Evolutionary conservation across 1,284 basidiomycete genomes (phyloP).

Genomic region (Naganishia albida): DNA sequence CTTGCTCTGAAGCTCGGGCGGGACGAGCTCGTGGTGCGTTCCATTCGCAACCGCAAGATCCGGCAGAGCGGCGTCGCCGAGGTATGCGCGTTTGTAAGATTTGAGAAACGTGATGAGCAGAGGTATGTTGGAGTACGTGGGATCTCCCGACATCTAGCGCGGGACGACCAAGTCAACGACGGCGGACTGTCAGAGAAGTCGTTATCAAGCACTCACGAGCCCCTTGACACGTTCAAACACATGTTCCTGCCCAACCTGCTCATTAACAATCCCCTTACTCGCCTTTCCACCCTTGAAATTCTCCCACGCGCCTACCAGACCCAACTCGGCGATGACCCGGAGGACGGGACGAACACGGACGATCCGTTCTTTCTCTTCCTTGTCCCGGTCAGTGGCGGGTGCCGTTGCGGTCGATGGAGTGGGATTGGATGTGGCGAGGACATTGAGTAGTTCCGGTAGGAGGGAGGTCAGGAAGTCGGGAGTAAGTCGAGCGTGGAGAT

Average conservation of each 20-base stretch:
- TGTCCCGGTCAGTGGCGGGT: conserved; percentile 68
- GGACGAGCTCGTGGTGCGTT: conserved; percentile 63
- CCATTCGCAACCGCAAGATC: conserved; percentile 25
- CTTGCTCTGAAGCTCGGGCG: conserved; percentile 77
- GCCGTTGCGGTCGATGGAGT: conserved; percentile 46
- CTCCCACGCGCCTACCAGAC: conserved; percentile 68
- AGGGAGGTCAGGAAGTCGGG: conserved; percentile 77
- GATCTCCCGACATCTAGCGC: conserved; percentile 83
- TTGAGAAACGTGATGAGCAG: conserved; percentile 82
- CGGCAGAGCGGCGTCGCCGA: conserved; percentile 64
- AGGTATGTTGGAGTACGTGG: conserved; percentile 78
- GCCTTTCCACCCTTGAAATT: conserved; percentile 61
- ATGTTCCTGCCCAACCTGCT: conserved; percentile 81
- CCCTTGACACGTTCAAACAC: conserved; percentile 65
- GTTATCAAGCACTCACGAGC: conserved; percentile 61
- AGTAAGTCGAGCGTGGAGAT: conserved; percentile 80
- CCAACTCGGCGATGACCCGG: conserved; percentile 84
- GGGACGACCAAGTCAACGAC: background rate
- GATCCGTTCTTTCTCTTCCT: conserved; percentile 81
- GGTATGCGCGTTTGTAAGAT: conserved; percentile 74
- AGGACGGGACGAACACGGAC: conserved; percentile 79
- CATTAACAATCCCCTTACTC: conserved; percentile 60
- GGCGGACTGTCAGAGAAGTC: background rate
- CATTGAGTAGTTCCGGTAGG: conserved; percentile 64
- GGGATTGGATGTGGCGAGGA: conserved; percentile 55